These are phyloP conservation scores for Phlebopus sp. DNA, from an alignment of 1,284 basidiomycete species.

Conservation along the genomic window DNA sequence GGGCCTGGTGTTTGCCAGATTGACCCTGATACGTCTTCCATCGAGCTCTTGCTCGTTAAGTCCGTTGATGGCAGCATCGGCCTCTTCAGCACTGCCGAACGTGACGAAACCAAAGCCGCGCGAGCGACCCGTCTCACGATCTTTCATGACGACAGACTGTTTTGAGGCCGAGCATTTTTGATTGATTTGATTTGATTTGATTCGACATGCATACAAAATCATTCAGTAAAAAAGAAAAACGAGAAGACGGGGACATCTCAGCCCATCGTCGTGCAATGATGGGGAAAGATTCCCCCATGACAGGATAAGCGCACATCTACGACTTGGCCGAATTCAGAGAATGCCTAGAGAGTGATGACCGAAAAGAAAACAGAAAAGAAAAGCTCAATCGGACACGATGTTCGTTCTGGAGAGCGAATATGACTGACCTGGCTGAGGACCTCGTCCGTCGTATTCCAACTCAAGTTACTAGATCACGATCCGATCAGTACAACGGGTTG, in stretches of 20 bases:
- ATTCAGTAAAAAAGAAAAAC: constrained; percentile 31
- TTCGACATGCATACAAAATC: constrained; percentile 25
- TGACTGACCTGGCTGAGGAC: constrained; percentile 74
- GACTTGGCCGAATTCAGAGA: constrained; percentile 60
- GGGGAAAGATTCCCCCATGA: constrained; percentile 36
- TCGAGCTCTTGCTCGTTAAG: constrained; percentile 93
- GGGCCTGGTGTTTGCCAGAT: constrained; percentile 86
- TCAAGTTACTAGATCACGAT: constrained; percentile 64
- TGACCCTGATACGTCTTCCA: constrained; percentile 89
- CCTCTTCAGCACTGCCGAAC: constrained; percentile 56
- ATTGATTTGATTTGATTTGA: constrained; percentile 10
- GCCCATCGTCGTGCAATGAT: constrained; percentile 33
- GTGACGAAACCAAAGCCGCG: constrained; percentile 97
- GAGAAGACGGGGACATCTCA: constrained; percentile 25
- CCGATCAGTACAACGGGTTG: constrained; percentile 34
- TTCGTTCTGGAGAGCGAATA: constrained; percentile 31
- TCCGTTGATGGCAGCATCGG: constrained; percentile 70
- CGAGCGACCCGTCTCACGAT: constrained; percentile 93
- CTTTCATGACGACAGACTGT: constrained; percentile 94
- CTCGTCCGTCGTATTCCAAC: constrained; percentile 91
- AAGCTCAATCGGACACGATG: constrained; percentile 22
- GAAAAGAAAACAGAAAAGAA: not conserved
- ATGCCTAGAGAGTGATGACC: constrained; percentile 49
- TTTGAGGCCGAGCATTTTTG: too few relatives aligned
- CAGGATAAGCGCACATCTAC: constrained; percentile 65